Evolutionary conservation across 139 green algal species (phyloP), one percentile per base, ranked within the genome.

Genomic region (Chlamydomonas sp.): DNA sequence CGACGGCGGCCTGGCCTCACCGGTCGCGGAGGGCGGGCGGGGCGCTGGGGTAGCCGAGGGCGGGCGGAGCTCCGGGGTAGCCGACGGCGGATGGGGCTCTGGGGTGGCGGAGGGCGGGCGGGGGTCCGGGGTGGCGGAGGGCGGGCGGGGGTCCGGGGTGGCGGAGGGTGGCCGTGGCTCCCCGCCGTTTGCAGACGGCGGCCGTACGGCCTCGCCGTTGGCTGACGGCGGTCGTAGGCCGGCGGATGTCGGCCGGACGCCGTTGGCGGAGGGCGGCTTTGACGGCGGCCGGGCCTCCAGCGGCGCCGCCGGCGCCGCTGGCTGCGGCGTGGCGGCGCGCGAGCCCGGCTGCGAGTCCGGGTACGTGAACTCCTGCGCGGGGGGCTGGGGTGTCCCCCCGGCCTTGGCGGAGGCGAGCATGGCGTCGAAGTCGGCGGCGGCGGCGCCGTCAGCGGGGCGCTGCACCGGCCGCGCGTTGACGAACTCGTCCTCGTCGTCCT

Each of bases 401-500:
- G 31, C n/a, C n/a, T 61, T 72, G 62, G 72, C 73, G 18, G 72
- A 4, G 7, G 59, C 17, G 12, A 66, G 5, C 72, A 80, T 69
- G 63, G 31, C 64, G 60, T 62, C 74, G 2, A 63, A 72, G 7
- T 69, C 63, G 62, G 78, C 31, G 16, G 18, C 10, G 7, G 20
- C 16, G 9, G 62, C 57, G 61, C 0, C 76, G 60, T 61, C 60
- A 59, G 20, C 80, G 1, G 72, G 8, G 14, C 59, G 9, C n/a
- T 16, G 59, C 0, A 68, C 60, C 12, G 81, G 76, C 49, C 79
- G 66, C 5, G 85, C 80, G 59, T 89, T 81, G 2, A 74, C 59
- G 80, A 92, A 94, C 77, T 94, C 89, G 0, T 67, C 90, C 73
- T 94, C 92, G 73, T 94, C 90, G 73, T 93, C 91, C 68, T 94